Percentiles rank a stretch among this genome's conserved stretches.
These are phyloP conservation scores for Acorus gramineus DNA, from an alignment of 106 monocot genomes.

Conservation along the genomic window DNA sequence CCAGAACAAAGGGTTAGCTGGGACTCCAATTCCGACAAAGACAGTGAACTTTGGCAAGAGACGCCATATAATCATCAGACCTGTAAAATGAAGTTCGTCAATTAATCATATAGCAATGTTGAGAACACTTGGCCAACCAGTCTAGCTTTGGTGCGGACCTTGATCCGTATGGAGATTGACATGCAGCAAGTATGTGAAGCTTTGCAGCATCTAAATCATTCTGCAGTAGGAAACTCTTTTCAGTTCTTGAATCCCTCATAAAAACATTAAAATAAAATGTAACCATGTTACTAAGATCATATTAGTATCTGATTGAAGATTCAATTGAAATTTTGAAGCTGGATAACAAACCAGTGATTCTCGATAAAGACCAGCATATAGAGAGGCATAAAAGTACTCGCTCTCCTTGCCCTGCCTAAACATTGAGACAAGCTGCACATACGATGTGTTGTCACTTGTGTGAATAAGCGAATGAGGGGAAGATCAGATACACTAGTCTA, in stretches of 20 bases:
- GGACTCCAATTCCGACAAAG: conserved; percentile 47
- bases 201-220: conserved; percentile 50
- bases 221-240: conserved; percentile 13
- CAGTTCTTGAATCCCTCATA: background rate
- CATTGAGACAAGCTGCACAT: conserved; percentile 55
- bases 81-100: conserved; percentile 18
- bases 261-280: background rate
- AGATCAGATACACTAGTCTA: too few species aligned
- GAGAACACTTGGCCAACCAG: background rate
- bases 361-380: conserved; percentile 82
- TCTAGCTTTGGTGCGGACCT: conserved; percentile 26
- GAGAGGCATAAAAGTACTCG: conserved; percentile 77
- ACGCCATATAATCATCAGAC: conserved; percentile 81
- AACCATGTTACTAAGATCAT: too few species aligned
- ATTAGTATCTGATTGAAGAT: too few species aligned
- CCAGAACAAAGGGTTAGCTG: background rate
- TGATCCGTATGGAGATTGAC: conserved; percentile 66
- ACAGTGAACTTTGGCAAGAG: conserved; percentile 70
- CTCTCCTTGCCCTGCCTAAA: conserved; percentile 32
- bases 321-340: too few species aligned
- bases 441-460: too few species aligned
- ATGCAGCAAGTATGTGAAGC: conserved; percentile 57
- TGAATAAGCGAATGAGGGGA: too few species aligned
- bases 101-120: background rate
- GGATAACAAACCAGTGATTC: conserved; percentile 66